Conservation (phyloP, 768 basidiomycete genomes). For the Leccinum olivaceopallidum region DNA sequence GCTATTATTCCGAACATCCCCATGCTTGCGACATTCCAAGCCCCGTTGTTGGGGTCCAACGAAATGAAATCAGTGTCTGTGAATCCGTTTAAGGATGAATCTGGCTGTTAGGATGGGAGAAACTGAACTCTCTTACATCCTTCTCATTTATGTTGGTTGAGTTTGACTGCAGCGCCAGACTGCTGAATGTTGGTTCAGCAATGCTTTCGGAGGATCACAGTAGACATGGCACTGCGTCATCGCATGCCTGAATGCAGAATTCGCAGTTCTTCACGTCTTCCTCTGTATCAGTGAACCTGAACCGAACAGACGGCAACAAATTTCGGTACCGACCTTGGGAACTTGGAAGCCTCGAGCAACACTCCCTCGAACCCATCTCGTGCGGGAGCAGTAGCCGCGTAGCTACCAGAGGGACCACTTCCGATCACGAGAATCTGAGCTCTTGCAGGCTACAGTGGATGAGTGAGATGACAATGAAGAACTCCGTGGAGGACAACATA, state of each 20-base stretch:
- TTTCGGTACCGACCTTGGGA: conserved; percentile 9
- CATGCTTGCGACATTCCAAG: neutral
- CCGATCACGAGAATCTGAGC: conserved; percentile 15
- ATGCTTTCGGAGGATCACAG: neutral
- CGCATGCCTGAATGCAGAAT: no score
- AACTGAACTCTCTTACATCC: neutral
- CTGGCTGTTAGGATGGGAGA: neutral
- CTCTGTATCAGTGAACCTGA: no score
- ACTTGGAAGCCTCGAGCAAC: conserved; percentile 13
- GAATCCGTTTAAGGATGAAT: neutral
- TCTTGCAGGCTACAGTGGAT: neutral
- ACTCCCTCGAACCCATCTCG: conserved; percentile 10
- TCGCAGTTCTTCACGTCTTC: no score
- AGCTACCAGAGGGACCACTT: conserved; percentile 15
- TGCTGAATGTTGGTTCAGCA: neutral
- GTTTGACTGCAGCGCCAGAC: neutral
- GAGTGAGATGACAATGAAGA: neutral
- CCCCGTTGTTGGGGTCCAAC: neutral
- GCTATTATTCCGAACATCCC: no score
- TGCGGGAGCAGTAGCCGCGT: conserved; percentile 9
- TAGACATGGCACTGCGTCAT: neutral
- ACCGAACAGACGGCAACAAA: no score
- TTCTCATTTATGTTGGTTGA: neutral
- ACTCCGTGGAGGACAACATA: neutral
- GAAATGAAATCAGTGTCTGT: neutral